Evolutionary conservation across 2,329 filamentous ascomycete genomes (phyloP).

Genomic region (Uncinocarpus reesii): DNA sequence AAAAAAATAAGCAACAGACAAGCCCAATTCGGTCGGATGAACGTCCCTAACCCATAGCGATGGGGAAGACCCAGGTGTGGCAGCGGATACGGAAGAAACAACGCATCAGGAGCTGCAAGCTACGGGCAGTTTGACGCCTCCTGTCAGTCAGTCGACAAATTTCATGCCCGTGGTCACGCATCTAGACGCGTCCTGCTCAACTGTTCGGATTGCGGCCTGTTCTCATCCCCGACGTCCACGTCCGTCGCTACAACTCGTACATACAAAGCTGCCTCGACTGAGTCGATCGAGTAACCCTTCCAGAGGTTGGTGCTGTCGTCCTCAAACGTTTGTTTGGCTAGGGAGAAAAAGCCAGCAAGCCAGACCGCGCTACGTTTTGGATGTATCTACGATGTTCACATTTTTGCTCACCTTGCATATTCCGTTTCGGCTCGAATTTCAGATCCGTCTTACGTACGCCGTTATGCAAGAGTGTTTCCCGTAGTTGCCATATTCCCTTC

Average conservation of each 20-base stretch:
- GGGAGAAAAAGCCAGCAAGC: background rate
- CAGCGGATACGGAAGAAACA: background rate
- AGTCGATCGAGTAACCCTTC: too few relatives aligned
- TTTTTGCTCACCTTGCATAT: background rate
- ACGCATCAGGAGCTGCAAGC: background rate
- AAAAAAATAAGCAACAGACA: background rate
- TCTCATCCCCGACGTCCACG: background rate
- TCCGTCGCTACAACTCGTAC: too few relatives aligned
- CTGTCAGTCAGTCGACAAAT: conserved; percentile 4
- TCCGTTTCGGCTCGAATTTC: background rate
- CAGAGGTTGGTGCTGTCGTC: too few relatives aligned
- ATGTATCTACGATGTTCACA: too few relatives aligned
- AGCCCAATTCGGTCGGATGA: background rate
- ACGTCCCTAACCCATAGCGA: background rate
- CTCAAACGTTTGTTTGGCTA: background rate
- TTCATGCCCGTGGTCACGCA: background rate
- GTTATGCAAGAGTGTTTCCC: background rate
- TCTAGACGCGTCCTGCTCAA: conserved; percentile 4
- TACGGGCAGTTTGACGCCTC: background rate
- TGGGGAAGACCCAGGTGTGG: background rate
- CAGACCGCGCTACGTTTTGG: background rate
- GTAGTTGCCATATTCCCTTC: background rate
- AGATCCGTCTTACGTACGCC: conserved; percentile 1
- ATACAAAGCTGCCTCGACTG: too few relatives aligned
- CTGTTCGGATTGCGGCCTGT: background rate